A percentile compares a stretch with the other conserved stretches of the same genome.
Evolutionary conservation across 2,329 filamentous ascomycete species (phyloP).

Genomic region (Cercospora sp.): DNA sequence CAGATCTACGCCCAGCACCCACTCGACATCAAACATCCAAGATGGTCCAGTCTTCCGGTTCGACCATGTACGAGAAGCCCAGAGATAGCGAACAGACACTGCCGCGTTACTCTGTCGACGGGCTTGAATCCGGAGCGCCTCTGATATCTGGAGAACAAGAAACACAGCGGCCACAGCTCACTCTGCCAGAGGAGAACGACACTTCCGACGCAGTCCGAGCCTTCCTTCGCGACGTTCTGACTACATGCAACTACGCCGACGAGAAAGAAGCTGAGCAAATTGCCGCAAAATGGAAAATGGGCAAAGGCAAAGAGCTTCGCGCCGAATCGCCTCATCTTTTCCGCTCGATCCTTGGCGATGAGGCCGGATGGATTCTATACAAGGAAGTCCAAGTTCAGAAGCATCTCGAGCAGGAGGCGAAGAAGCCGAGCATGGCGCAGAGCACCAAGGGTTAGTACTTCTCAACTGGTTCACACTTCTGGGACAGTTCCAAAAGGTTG

Average conservation of each 20-base stretch:
- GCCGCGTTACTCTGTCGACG: not conserved
- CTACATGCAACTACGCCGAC: not conserved
- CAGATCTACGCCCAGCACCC: not conserved
- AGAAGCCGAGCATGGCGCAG: not conserved
- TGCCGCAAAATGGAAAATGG: constrained; percentile 22
- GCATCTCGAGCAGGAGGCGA: not conserved
- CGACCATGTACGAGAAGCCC: not conserved
- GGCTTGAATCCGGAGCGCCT: not conserved
- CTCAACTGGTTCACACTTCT: too few relatives aligned
- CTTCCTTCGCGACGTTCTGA: not conserved
- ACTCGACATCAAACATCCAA: not conserved
- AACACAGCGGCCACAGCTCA: not conserved
- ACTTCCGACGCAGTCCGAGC: not conserved
- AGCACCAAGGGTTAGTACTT: not conserved
- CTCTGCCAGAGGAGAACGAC: not conserved
- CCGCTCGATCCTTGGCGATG: constrained; percentile 22
- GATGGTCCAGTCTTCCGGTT: not conserved
- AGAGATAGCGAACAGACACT: not conserved
- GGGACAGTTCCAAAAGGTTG: too few relatives aligned
- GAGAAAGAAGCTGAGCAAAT: constrained; percentile 12
- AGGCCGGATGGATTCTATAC: constrained; percentile 17
- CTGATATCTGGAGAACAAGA: not conserved
- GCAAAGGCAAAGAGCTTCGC: constrained; percentile 24
- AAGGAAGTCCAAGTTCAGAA: constrained; percentile 13
- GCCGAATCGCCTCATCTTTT: constrained; percentile 20